Base-by-base conservation (phyloP, 129 eudicot genomes). In the Solidago caesia region DNA sequence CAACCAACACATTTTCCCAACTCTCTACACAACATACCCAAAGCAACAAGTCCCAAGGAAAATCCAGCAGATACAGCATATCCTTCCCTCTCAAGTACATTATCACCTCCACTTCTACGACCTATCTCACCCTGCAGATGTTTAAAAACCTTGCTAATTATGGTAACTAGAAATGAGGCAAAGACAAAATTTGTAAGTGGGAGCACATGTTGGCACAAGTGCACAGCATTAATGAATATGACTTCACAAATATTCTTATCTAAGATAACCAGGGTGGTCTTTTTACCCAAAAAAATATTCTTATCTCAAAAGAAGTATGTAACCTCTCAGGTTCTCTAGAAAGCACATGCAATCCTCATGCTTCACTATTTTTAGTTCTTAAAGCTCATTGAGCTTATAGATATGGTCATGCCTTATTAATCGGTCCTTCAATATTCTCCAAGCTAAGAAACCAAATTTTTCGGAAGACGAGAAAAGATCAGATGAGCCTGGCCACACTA, bases 91-190 rank as follows among this genome's bases (percentile, higher is more conserved):
- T 94, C 99, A 65, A 90, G 97, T 67, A 94, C 99, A 84, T 94
- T 94, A 80, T 94, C 99, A 46, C 97, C 99, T 77, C 99, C 99
- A 84, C 99, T 94, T 85, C 97, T 91, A 56, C 96, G 97, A 6
- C 99, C 99, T 74, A 94, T 91, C 84, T 94, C 97, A 64, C 85
- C 95, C 98, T 94, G 87, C 16, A 79, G 44, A 80, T 16, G 64
- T 62, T 43, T 74, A 77, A 61, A 51, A 71, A 44, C 44, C 51
- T 64, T 5, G 21, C 45, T 65, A 29, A 27, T 42, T 75, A 55
- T 52, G 72, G 64, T 44, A 48, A 47, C 25, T 14, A 21, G 7
- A 56, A 49, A 11, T 21, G 12, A 59, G 73, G 51, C 3, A 26
- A 42, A 53, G 46, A 48, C 39, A 43, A 58, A 13, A 5, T 33